Percentiles rank a stretch among this genome's conserved stretches.
Evolutionary conservation across 2,329 filamentous ascomycete species (phyloP).

Genomic region (Colletotrichum musicola): DNA sequence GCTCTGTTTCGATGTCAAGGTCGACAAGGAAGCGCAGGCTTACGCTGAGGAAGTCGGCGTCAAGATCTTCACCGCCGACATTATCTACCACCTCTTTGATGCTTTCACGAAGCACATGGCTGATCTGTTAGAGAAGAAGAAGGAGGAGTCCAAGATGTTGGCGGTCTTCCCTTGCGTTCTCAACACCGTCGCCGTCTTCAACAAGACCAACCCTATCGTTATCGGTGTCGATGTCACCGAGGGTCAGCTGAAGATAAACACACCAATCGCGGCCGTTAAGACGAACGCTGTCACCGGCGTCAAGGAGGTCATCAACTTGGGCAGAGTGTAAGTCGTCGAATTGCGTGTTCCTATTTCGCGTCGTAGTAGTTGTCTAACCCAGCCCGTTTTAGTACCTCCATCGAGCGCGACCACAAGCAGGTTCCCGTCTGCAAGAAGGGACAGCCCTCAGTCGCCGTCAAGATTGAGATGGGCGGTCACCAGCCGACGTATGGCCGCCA

Average conservation of each 20-base stretch:
- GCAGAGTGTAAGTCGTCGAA: constrained; percentile 84
- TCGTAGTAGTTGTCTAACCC: background rate
- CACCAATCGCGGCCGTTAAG: constrained; percentile 90
- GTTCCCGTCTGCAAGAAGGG: constrained; percentile 94
- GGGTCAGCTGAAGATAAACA: constrained; percentile 86
- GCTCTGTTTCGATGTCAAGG: constrained; percentile 99
- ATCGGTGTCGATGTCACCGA: constrained; percentile 96
- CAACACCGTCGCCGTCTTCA: constrained; percentile 92
- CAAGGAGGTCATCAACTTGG: constrained; percentile 87
- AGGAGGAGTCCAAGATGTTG: constrained; percentile 94
- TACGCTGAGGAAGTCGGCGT: constrained; percentile 96
- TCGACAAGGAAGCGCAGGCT: constrained; percentile 92
- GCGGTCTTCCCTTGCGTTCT: constrained; percentile 98
- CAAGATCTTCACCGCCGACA: constrained; percentile 98
- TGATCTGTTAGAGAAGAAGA: constrained; percentile 87
- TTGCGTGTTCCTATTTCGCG: background rate
- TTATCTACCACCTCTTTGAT: constrained; percentile 99
- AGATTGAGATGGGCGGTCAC: constrained; percentile 93
- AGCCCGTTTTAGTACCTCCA: constrained; percentile 77
- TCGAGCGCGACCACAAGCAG: constrained; percentile 98
- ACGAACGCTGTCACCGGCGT: constrained; percentile 80
- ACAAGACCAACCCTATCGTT: constrained; percentile 97
- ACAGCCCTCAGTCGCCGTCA: constrained; percentile 96
- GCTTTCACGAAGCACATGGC: constrained; percentile 96
- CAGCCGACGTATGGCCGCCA: constrained; percentile 96